These are phyloP conservation scores for Paraglomus brasilianum DNA, from an alignment of 192 early-diverging fungal species.

Conservation along the genomic window DNA sequence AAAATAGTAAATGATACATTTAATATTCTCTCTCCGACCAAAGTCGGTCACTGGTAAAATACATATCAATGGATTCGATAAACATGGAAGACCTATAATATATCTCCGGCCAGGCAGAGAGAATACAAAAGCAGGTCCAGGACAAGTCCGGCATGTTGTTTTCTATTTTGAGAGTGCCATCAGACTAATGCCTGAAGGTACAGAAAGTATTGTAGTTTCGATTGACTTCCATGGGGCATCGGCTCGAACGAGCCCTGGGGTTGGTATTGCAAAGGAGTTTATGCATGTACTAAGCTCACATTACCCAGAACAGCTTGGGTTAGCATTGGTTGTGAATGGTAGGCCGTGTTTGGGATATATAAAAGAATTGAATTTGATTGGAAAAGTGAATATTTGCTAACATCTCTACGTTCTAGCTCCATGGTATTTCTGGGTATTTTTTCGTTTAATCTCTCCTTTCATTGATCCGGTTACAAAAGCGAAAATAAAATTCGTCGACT, in stretches of 20 bases:
- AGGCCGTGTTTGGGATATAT: constrained; percentile 6
- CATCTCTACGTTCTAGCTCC: constrained; percentile 50
- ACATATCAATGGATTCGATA: constrained; percentile 83
- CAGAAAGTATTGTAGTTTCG: constrained; percentile 75
- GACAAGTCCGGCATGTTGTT: constrained; percentile 79
- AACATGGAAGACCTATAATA: constrained; percentile 67
- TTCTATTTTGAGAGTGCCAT: constrained; percentile 81
- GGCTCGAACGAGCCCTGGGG: constrained; percentile 64
- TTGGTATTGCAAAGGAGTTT: constrained; percentile 76
- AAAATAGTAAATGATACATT: background rate
- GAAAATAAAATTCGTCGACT: constrained; percentile 84
- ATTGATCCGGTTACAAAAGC: constrained; percentile 87
- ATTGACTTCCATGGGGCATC: constrained; percentile 78
- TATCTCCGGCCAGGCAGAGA: constrained; percentile 78
- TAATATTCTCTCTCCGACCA: constrained; percentile 6
- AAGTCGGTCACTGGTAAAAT: constrained; percentile 77
- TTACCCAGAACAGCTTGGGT: constrained; percentile 85
- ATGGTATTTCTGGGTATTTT: constrained; percentile 84
- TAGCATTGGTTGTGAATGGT: constrained; percentile 69
- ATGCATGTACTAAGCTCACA: constrained; percentile 80
- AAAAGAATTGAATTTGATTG: background rate
- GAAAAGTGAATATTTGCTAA: background rate
- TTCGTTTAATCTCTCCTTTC: constrained; percentile 81
- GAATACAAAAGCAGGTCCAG: constrained; percentile 70
- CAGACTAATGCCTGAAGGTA: constrained; percentile 68